These are phyloP conservation scores for Chaetoscypha palmicola DNA, from an alignment of 2,329 filamentous ascomycete species.

Conservation along the genomic window DNA sequence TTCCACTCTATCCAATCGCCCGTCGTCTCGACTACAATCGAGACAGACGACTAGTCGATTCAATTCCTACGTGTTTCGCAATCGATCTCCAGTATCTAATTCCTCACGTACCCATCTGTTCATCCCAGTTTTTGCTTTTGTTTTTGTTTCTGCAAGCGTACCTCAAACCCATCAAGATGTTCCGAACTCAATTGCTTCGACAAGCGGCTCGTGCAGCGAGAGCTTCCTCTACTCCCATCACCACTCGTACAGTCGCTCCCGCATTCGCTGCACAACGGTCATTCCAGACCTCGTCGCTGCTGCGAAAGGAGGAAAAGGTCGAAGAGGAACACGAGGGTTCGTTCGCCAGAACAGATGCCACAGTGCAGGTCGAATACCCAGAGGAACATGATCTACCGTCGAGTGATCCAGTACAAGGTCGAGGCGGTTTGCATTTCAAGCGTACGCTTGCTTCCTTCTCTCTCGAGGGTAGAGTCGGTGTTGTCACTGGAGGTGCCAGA, in stretches of 20 bases:
- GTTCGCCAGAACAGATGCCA: constrained; percentile 73
- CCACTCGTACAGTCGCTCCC: constrained; percentile 13
- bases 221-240: constrained; percentile 14
- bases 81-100: no score
- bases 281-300: constrained; percentile 18
- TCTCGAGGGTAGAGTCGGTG: constrained; percentile 71
- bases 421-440: constrained; percentile 75
- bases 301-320: constrained; percentile 22
- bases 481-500: constrained; percentile 86
- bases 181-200: constrained; percentile 26
- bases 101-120: no score
- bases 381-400: constrained; percentile 65
- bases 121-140: background rate
- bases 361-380: constrained; percentile 72
- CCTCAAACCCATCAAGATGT: constrained; percentile 18
- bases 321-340: constrained; percentile 24
- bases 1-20: background rate
- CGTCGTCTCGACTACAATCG: no score
- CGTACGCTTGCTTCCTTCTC: constrained; percentile 82
- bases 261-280: constrained; percentile 13
- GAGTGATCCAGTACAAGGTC: constrained; percentile 63
- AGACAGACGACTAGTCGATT: no score
- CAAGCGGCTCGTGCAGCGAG: constrained; percentile 22
- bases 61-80: no score
- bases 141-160: background rate